Percentiles rank a stretch among this genome's conserved stretches.
phyloP scores from a whole-genome alignment of 352 stramenopile genomes.

The Thraustochytrium striatum region DNA sequence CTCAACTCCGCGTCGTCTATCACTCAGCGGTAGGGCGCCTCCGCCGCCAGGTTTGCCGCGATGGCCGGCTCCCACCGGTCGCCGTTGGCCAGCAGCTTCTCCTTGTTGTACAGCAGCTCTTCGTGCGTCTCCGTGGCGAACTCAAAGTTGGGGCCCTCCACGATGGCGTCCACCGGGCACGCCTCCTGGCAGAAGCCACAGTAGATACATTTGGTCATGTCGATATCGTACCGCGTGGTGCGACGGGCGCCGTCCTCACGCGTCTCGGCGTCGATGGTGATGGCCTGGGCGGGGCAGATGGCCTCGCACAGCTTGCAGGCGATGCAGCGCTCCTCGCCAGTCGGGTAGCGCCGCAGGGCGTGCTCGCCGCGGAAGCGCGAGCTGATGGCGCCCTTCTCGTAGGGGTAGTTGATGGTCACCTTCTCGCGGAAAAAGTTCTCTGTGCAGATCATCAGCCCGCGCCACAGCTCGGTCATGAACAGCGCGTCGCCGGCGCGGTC shows the following conservation, averaged over 20 bases:
- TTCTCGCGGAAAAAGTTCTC: slow-evolving; percentile 62
- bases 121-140: slow-evolving; percentile 99
- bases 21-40: slow-evolving; percentile 97
- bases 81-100: slow-evolving; percentile 98
- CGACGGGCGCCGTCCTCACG: slow-evolving; percentile 92
- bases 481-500: slow-evolving; percentile 63
- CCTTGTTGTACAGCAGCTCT: slow-evolving; percentile 99
- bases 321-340: slow-evolving; percentile 98
- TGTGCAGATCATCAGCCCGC: slow-evolving; percentile 66
- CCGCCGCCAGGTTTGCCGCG: slow-evolving; percentile 95
- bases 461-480: slow-evolving; percentile 83
- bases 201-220: slow-evolving; percentile 99
- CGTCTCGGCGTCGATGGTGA: slow-evolving; percentile 98
- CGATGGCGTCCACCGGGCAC: slow-evolving; percentile 98
- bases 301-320: slow-evolving; percentile 99
- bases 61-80: slow-evolving; percentile 99
- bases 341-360: slow-evolving; percentile 95
- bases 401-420: slow-evolving; percentile 99
- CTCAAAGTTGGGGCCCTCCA: slow-evolving; percentile 99
- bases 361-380: slow-evolving; percentile 98
- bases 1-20: too few relatives aligned
- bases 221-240: slow-evolving; percentile 99
- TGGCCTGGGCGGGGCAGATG: slow-evolving; percentile 97
- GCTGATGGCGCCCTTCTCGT: slow-evolving; percentile 91
- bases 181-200: slow-evolving; percentile 92